phyloP scores from a whole-genome alignment of 139 green algal genomes.

The Auxenochlorella pyrenoidosa region DNA sequence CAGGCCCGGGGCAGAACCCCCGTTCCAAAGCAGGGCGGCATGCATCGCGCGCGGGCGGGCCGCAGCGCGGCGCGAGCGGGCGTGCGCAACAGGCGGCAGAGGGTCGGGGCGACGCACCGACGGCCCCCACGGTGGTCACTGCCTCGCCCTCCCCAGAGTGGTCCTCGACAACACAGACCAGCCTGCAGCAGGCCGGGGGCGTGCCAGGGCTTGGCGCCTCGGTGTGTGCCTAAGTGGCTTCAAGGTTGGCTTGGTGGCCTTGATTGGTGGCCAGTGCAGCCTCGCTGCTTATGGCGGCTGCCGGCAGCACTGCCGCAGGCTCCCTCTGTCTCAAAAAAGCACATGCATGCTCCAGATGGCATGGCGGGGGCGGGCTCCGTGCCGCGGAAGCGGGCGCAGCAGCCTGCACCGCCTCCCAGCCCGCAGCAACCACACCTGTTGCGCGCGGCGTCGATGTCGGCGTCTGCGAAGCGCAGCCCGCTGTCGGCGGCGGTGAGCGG shows the following conservation, averaged over 20 bases:
- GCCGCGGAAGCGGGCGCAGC: no score
- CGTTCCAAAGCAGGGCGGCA: not conserved
- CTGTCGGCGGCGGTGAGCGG: constrained; percentile 49
- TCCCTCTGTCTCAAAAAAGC: no score
- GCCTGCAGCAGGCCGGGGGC: not conserved
- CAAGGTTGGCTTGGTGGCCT: no score
- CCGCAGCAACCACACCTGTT: constrained; percentile 15
- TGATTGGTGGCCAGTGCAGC: no score
- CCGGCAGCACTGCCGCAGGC: no score
- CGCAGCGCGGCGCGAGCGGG: not conserved
- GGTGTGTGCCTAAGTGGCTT: no score
- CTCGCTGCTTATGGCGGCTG: no score
- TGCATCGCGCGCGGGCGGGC: not conserved
- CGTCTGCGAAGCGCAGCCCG: constrained; percentile 70
- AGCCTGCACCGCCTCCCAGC: not conserved
- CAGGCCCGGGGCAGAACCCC: no score
- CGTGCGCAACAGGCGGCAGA: not conserved
- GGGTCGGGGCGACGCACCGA: constrained; percentile 45
- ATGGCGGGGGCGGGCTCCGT: no score
- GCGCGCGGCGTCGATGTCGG: constrained; percentile 46
- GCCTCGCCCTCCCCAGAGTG: constrained; percentile 54
- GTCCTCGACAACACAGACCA: constrained; percentile 66
- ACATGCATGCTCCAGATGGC: no score
- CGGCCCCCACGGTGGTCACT: constrained; percentile 62
- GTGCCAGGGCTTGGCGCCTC: no score